phyloP scores from a whole-genome alignment of 306 rosid genomes.

The Corylus avellana region DNA sequence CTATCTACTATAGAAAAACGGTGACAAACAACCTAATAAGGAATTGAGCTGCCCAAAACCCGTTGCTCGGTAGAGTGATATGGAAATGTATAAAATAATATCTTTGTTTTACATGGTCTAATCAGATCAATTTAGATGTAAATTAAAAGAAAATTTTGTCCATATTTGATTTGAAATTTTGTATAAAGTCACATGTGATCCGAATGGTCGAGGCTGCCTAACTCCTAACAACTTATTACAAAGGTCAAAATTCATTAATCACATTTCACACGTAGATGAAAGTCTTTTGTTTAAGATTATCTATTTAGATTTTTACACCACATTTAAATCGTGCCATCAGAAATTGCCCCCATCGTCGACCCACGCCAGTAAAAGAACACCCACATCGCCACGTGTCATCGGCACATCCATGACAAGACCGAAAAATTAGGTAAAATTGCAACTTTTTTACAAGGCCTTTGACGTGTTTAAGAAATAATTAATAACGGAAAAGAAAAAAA shows the following conservation, averaged over 20 bases:
- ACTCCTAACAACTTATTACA: background rate
- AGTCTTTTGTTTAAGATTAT: background rate
- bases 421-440: conserved; percentile 20
- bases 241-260: background rate
- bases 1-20: too few relatives aligned
- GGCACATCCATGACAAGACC: background rate
- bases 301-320: background rate
- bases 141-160: too few relatives aligned
- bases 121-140: too few relatives aligned
- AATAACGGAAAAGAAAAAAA: background rate
- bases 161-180: too few relatives aligned
- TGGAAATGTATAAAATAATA: too few relatives aligned
- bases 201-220: background rate
- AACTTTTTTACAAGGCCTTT: background rate
- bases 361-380: background rate
- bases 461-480: background rate
- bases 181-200: too few relatives aligned
- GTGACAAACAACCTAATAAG: too few relatives aligned
- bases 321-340: background rate
- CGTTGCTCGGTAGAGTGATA: too few relatives aligned
- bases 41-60: too few relatives aligned
- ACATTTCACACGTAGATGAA: background rate
- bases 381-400: conserved; percentile 24
- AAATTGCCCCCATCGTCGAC: background rate
- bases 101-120: too few relatives aligned